Percentiles rank a stretch among this genome's conserved stretches.
phyloP scores from a whole-genome alignment of 176 grass and related monocot genomes.

The Eragrostis nindensis region DNA sequence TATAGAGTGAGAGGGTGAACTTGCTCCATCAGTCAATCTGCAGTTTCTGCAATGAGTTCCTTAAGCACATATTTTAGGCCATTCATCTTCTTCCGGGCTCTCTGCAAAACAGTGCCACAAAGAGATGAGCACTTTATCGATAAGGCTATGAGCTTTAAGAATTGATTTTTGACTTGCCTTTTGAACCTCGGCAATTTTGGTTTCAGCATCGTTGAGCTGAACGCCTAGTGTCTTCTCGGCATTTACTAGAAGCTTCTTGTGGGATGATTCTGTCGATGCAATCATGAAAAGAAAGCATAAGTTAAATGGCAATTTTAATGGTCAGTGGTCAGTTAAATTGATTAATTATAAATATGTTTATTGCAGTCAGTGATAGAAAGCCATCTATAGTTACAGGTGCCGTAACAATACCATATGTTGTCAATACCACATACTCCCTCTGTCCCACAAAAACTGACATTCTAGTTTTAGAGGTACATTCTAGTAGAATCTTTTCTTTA shows the following conservation, averaged over 20 bases:
- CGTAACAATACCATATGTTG: not conserved
- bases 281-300: conserved; percentile 10
- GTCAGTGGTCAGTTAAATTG: conserved; percentile 8
- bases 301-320: conserved; percentile 31
- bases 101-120: conserved; percentile 43
- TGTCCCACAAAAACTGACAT: too few species aligned
- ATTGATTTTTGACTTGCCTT: conserved; percentile 46
- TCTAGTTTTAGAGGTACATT: too few species aligned
- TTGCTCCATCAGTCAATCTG: conserved; percentile 44
- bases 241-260: conserved; percentile 73
- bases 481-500: conserved; percentile 13
- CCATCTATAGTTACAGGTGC: not conserved
- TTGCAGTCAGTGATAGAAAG: not conserved
- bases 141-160: not conserved
- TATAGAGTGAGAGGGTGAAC: not conserved
- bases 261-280: conserved; percentile 60
- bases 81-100: conserved; percentile 70
- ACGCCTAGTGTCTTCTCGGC: conserved; percentile 63
- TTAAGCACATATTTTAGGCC: conserved; percentile 65
- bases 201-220: conserved; percentile 76
- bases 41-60: conserved; percentile 59
- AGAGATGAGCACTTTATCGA: conserved; percentile 12
- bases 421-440: not conserved
- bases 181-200: conserved; percentile 65
- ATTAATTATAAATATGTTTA: not conserved